A percentile compares a stretch with the other conserved stretches of the same genome.
phyloP scores from a whole-genome alignment of 306 rosid genomes.

The Rosa persica region DNA sequence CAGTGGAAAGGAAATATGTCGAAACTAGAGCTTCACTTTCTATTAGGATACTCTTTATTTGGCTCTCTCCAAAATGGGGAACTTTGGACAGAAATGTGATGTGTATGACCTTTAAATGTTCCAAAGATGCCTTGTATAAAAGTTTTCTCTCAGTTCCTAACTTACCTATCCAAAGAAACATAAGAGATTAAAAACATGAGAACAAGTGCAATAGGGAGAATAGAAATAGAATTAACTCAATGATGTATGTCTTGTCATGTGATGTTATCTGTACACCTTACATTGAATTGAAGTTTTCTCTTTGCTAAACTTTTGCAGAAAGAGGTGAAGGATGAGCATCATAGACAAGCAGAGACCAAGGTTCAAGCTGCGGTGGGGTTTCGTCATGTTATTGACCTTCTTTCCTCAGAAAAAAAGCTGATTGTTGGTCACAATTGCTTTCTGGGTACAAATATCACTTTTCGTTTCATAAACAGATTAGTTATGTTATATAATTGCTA shows the following conservation, averaged over 20 bases:
- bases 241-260: neutral
- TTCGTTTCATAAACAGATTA: conserved; percentile 13
- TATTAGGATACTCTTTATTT: too few relatives aligned
- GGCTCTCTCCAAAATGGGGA: too few relatives aligned
- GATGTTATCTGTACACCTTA: neutral
- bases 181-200: too few relatives aligned
- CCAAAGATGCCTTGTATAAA: too few relatives aligned
- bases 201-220: neutral
- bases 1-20: too few relatives aligned
- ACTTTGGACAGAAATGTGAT: too few relatives aligned
- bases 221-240: too few relatives aligned
- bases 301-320: conserved; percentile 46
- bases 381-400: conserved; percentile 95
- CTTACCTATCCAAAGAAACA: too few relatives aligned
- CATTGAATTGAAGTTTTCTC: neutral
- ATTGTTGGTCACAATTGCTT: conserved; percentile 90
- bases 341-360: conserved; percentile 49
- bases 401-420: conserved; percentile 74
- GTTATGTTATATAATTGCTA: conserved; percentile 21
- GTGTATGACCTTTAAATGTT: too few relatives aligned
- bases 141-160: too few relatives aligned
- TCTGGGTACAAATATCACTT: conserved; percentile 53
- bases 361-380: conserved; percentile 80
- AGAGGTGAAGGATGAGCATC: conserved; percentile 62
- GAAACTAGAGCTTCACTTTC: too few relatives aligned